Evolutionary conservation across 208 protist species (phyloP).

Genomic region (Crithidia acanthocephali): DNA sequence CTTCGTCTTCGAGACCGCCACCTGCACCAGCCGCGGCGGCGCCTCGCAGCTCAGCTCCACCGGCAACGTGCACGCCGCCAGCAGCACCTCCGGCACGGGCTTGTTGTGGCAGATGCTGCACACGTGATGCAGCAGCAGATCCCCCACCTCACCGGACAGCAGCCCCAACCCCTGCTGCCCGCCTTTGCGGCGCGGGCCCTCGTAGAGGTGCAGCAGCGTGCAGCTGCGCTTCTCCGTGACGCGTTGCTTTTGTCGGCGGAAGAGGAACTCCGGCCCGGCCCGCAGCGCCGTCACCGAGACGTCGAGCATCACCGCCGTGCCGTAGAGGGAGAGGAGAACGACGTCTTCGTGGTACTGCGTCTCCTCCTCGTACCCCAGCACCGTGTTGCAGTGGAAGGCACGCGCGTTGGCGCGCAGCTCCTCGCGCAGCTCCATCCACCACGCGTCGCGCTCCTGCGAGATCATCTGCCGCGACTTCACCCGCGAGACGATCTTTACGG

Average conservation of each 20-base stretch:
- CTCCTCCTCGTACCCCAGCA: constrained; percentile 91
- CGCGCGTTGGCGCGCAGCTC: constrained; percentile 90
- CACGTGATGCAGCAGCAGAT: constrained; percentile 45
- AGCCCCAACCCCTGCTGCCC: constrained; percentile 18
- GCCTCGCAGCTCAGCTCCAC: constrained; percentile 65
- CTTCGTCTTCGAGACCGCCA: constrained; percentile 73
- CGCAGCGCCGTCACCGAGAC: constrained; percentile 56
- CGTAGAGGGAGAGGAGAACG: constrained; percentile 84
- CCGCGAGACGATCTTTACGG: constrained; percentile 89
- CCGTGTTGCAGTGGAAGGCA: constrained; percentile 89
- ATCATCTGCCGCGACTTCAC: constrained; percentile 87
- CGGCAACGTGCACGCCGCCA: constrained; percentile 82
- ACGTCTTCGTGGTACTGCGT: constrained; percentile 88
- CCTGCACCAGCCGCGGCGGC: constrained; percentile 77
- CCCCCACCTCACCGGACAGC: constrained; percentile 37
- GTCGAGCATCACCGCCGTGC: constrained; percentile 90
- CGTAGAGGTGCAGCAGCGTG: constrained; percentile 71
- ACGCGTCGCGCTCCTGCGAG: constrained; percentile 89
- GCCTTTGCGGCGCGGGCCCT: constrained; percentile 37
- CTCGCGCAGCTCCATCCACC: constrained; percentile 94
- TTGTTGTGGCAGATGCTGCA: constrained; percentile 77
- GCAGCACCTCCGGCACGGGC: constrained; percentile 79
- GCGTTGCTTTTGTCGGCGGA: constrained; percentile 49
- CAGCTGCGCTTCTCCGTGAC: constrained; percentile 52
- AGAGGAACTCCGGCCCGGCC: constrained; percentile 73